These are phyloP conservation scores for Piper longum DNA, from an alignment of 164 flowering plant species.

Conservation along the genomic window DNA sequence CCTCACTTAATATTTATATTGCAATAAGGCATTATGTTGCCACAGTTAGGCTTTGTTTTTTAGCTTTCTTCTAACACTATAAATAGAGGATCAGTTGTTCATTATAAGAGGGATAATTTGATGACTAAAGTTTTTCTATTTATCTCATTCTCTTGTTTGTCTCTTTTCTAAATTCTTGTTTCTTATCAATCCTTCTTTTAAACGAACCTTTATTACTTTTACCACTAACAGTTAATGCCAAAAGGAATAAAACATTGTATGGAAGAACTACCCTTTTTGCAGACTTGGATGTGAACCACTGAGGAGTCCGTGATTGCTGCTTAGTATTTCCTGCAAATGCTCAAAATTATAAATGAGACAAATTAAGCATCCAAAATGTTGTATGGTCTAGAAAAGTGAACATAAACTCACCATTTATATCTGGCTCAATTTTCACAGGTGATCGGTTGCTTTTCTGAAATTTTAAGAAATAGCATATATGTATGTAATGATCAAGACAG, in stretches of 20 bases:
- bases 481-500: not conserved
- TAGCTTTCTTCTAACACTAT: no score
- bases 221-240: not conserved
- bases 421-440: constrained; percentile 30
- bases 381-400: not conserved
- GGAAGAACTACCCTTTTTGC: constrained; percentile 48
- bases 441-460: constrained; percentile 38
- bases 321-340: constrained; percentile 32
- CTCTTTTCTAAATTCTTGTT: no score
- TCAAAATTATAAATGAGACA: constrained; percentile 1
- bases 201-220: no score
- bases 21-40: no score
- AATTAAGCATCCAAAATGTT: not conserved
- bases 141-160: no score
- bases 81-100: no score
- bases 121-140: no score
- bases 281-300: constrained; percentile 78
- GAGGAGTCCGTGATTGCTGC: constrained; percentile 32
- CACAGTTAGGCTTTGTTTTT: no score
- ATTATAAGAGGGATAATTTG: no score
- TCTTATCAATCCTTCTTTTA: no score
- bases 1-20: no score
- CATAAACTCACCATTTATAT: constrained; percentile 30
- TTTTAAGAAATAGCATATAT: not conserved
- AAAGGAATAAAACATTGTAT: not conserved